Percentiles rank a stretch among this genome's conserved stretches.
Evolutionary conservation across 805 yeast genomes (phyloP).

Genomic region (Wickerhamiella musiphila): DNA sequence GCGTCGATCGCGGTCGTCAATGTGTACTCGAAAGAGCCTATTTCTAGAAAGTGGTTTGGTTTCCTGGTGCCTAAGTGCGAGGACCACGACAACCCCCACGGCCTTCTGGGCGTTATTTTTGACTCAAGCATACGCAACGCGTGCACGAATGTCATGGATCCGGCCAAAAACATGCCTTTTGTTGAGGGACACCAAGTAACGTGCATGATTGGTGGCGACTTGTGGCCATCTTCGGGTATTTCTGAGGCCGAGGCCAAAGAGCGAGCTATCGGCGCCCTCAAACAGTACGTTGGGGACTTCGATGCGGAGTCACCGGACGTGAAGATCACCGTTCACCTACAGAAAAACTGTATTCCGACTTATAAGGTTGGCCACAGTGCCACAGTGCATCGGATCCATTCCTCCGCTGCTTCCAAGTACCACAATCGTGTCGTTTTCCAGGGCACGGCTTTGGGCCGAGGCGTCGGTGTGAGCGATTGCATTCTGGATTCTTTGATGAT

Average conservation of each 20-base stretch:
- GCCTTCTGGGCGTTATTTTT: slow-evolving; percentile 70
- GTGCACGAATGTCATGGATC: slow-evolving; percentile 20
- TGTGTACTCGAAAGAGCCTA: slow-evolving; percentile 34
- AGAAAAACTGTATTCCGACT: slow-evolving; percentile 59
- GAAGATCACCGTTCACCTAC: slow-evolving; percentile 25
- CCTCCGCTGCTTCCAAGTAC: slow-evolving; percentile 22
- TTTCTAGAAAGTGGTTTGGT: slow-evolving; percentile 58
- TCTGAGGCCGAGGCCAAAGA: slow-evolving; percentile 14
- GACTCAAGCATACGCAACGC: slow-evolving; percentile 71
- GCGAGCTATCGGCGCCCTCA: slow-evolving; percentile 25
- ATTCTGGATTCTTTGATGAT: slow-evolving; percentile 43
- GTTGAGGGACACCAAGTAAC: slow-evolving; percentile 37
- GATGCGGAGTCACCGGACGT: slow-evolving; percentile 19
- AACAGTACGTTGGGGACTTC: slow-evolving; percentile 22
- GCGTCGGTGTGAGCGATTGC: slow-evolving; percentile 84
- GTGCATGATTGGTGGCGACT: slow-evolving; percentile 81
- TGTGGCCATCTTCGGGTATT: slow-evolving; percentile 24
- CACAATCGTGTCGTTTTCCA: slow-evolving; percentile 36
- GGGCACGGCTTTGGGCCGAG: slow-evolving; percentile 66
- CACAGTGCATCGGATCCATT: slow-evolving; percentile 23
- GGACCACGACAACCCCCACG: slow-evolving; percentile 31
- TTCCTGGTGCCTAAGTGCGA: slow-evolving; percentile 54
- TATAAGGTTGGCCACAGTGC: slow-evolving; percentile 52
- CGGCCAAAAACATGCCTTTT: slow-evolving; percentile 3
- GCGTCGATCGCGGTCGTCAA: slow-evolving; percentile 52